These are phyloP conservation scores for Rhododendron ovatum DNA, from an alignment of 148 eudicot species.

Conservation along the genomic window DNA sequence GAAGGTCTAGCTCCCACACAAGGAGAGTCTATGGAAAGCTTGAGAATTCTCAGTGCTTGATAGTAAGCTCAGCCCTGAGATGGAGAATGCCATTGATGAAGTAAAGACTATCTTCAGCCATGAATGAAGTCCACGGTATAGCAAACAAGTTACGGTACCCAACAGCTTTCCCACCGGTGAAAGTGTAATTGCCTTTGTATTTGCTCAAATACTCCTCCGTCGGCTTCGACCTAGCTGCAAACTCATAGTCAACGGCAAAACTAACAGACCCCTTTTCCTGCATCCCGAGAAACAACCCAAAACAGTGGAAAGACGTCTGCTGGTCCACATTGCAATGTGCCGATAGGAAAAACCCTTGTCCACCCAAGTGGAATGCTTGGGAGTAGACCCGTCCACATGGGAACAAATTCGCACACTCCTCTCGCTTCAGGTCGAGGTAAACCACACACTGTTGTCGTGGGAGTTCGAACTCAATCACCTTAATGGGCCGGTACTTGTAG, in stretches of 20 bases:
- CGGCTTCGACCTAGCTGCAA: slow-evolving; percentile 81
- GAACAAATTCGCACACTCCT: slow-evolving; percentile 71
- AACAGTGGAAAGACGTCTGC: slow-evolving; percentile 83
- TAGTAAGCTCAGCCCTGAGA: slow-evolving; percentile 86
- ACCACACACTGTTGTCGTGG: slow-evolving; percentile 88
- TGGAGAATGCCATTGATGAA: slow-evolving; percentile 74
- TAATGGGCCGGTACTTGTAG: slow-evolving; percentile 84
- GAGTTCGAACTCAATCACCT: slow-evolving; percentile 79
- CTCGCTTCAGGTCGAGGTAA: slow-evolving; percentile 72
- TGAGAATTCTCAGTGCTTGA: slow-evolving; percentile 36
- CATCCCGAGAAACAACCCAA: slow-evolving; percentile 87
- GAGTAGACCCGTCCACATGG: slow-evolving; percentile 84
- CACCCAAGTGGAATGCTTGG: slow-evolving; percentile 88
- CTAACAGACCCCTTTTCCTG: slow-evolving; percentile 89
- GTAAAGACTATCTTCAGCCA: slow-evolving; percentile 84
- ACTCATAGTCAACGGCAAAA: slow-evolving; percentile 82
- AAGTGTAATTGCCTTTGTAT: slow-evolving; percentile 82
- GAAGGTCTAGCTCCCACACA: background rate
- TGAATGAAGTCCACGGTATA: slow-evolving; percentile 77
- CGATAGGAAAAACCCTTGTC: slow-evolving; percentile 86
- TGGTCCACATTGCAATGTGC: slow-evolving; percentile 97
- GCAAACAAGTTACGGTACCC: slow-evolving; percentile 84
- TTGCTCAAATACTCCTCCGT: slow-evolving; percentile 73
- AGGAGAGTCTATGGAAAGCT: background rate
- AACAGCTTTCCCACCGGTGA: slow-evolving; percentile 89